A percentile compares a stretch with the other conserved stretches of the same genome.
phyloP scores from a whole-genome alignment of 768 basidiomycete genomes.

The Hypholoma sublateritium region DNA sequence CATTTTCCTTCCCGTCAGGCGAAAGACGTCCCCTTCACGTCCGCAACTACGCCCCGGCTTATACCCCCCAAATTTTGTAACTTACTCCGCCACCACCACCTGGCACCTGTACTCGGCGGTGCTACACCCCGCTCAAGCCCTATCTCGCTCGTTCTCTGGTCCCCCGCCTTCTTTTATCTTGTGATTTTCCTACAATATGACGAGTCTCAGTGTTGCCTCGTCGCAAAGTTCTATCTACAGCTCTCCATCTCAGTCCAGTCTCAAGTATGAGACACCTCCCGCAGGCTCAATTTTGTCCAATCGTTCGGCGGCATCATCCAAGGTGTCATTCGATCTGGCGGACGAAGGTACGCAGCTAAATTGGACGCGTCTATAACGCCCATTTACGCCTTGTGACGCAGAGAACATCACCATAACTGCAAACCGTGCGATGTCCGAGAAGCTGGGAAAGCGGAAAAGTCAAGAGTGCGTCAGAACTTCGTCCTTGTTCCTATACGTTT shows the following conservation, averaged over 20 bases:
- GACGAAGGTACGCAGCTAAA: slow-evolving; percentile 59
- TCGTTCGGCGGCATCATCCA: slow-evolving; percentile 52
- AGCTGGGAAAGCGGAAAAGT: slow-evolving; percentile 54
- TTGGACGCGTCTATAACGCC: slow-evolving; percentile 10
- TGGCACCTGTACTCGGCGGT: slow-evolving; percentile 8
- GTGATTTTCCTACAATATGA: slow-evolving; percentile 27
- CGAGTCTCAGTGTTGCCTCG: slow-evolving; percentile 32
- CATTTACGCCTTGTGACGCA: slow-evolving; percentile 27
- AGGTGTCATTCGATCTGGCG: slow-evolving; percentile 48
- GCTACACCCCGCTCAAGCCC: slow-evolving; percentile 12
- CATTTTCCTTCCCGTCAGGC: slow-evolving; percentile 21
- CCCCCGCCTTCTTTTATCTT: background rate
- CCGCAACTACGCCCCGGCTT: slow-evolving; percentile 39
- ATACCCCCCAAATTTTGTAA: slow-evolving; percentile 25
- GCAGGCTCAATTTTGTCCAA: slow-evolving; percentile 33
- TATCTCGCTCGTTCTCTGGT: slow-evolving; percentile 18
- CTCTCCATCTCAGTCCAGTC: slow-evolving; percentile 32
- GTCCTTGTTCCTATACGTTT: slow-evolving; percentile 9
- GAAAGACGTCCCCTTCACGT: slow-evolving; percentile 49
- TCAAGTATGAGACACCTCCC: slow-evolving; percentile 35
- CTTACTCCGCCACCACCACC: slow-evolving; percentile 33
- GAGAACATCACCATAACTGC: slow-evolving; percentile 76
- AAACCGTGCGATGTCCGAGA: slow-evolving; percentile 44
- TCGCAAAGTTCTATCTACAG: slow-evolving; percentile 32
- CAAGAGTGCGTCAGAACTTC: slow-evolving; percentile 58